Base-by-base conservation (phyloP, 23 red algal species). In the Cyanidium caldarium region DNA sequence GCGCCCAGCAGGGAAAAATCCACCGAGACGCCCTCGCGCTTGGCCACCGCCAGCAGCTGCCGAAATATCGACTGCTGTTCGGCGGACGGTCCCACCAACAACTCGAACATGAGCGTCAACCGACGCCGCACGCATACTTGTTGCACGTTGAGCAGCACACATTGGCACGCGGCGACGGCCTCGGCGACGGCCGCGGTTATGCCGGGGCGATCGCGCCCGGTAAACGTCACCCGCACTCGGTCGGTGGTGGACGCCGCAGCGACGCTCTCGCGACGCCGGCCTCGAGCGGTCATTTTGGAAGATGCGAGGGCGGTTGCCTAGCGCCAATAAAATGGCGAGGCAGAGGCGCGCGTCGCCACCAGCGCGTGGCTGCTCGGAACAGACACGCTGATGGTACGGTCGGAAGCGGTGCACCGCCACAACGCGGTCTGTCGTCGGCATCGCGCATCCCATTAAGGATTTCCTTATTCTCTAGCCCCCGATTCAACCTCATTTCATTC, bases 71-170 rank as follows among this genome's bases (percentile, higher is more conserved):
- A 65, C 67, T 81, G 70, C 31, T 61, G 51, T 21, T 16, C n/a
- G 35, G 57, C 44, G 38, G 19, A 3, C 15, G 72, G 35, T 0
- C 40, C 38, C 34, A 93, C 43, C 35, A 67, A 29, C 2, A 93
- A 28, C 58, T 85, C 81, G 33, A 93, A 57, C 40, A 65, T 75
- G 34, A 93, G 76, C 12, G 74, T 84, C 67, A 93, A 58, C 19
- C 71, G 71, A 29, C 76, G 61, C 29, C 76, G 80, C 29, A 93
- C 74, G 41, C 76, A 72, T 7, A 80, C 83, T 39, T 93, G 87
- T 13, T 68, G 73, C n/a, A 93, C 46, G 65, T 83, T 75, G 68
- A 93, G 65, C 16, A 93, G 42, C 57, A 42, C 71, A 1, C 65
- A 79, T 0, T 43, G 25, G 34, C 71, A 35, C 35, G 44, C 38